phyloP scores from a whole-genome alignment of 352 stramenopile species.

The Phytophthora macrochlamydospora region DNA sequence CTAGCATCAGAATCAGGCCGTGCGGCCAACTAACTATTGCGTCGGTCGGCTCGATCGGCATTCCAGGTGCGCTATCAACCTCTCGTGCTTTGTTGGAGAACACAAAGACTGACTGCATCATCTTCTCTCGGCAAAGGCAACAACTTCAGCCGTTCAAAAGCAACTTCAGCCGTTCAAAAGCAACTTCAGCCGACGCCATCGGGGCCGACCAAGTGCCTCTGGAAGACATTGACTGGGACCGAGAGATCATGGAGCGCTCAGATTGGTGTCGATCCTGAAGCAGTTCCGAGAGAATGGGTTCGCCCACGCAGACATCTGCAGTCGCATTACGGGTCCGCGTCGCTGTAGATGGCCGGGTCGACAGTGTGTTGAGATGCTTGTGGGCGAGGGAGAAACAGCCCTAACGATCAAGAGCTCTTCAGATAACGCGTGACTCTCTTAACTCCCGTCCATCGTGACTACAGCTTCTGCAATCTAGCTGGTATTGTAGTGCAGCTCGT shows the following conservation, averaged over 20 bases:
- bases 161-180: too few species aligned
- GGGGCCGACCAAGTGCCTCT: conserved; percentile 11
- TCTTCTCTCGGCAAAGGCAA: too few species aligned
- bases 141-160: not conserved
- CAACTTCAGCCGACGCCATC: not conserved
- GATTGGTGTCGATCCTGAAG: conserved; percentile 28
- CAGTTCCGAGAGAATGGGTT: conserved; percentile 38
- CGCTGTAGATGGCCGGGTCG: not conserved
- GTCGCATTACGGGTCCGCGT: conserved; percentile 18
- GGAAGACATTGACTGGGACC: conserved; percentile 25
- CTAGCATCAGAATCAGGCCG: too few species aligned
- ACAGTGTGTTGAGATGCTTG: conserved; percentile 1
- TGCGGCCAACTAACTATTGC: too few species aligned
- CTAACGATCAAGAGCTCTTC: not conserved
- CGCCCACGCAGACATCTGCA: conserved; percentile 29
- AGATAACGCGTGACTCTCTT: conserved; percentile 5
- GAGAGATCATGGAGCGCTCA: conserved; percentile 19
- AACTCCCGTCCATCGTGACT: conserved; percentile 1
- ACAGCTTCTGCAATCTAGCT: not conserved
- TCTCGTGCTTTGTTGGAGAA: too few species aligned
- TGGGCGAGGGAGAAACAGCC: not conserved
- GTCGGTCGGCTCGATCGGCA: too few species aligned
- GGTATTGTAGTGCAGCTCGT: not conserved
- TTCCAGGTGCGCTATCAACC: too few species aligned
- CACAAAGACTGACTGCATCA: too few species aligned